phyloP scores from a whole-genome alignment of 192 early-diverging fungal species.

The Coemansia biformis region DNA sequence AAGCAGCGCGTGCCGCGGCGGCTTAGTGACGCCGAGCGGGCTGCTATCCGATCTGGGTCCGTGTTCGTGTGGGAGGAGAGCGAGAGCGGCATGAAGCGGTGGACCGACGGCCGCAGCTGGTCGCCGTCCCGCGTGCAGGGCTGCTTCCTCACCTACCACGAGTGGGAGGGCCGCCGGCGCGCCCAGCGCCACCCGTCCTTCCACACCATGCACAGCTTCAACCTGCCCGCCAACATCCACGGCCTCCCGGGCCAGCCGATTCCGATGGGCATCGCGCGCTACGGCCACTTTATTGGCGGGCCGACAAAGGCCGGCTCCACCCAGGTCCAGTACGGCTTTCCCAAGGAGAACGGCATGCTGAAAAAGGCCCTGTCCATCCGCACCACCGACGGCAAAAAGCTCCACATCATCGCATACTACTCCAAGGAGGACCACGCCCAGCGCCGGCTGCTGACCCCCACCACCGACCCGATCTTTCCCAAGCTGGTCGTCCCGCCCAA shows the following conservation, averaged over 20 bases:
- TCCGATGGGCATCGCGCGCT: conserved; percentile 50
- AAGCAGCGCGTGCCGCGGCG: conserved; percentile 74
- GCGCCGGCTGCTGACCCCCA: conserved; percentile 64
- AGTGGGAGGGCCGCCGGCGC: conserved; percentile 64
- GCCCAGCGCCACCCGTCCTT: conserved; percentile 49
- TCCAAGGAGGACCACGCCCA: conserved; percentile 67
- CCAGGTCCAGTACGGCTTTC: conserved; percentile 51
- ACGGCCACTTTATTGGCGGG: conserved; percentile 50
- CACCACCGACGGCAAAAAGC: conserved; percentile 69
- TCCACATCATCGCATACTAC: conserved; percentile 90
- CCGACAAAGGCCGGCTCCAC: conserved; percentile 49
- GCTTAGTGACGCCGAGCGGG: conserved; percentile 76
- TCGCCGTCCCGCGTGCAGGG: conserved; percentile 82
- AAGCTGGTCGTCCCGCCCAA: conserved; percentile 68
- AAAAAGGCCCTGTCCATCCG: conserved; percentile 87
- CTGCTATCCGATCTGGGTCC: conserved; percentile 73
- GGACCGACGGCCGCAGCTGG: conserved; percentile 91
- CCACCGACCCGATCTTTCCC: conserved; percentile 58
- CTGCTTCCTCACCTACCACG: conserved; percentile 84
- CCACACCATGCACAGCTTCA: conserved; percentile 40
- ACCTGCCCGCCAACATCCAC: conserved; percentile 29
- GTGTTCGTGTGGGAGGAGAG: conserved; percentile 90
- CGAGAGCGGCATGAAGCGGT: conserved; percentile 85
- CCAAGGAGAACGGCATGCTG: conserved; percentile 75
- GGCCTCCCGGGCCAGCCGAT: conserved; percentile 33